Percentiles rank a stretch among this genome's conserved stretches.
Conservation (phyloP, 2,329 filamentous ascomycete genomes). For the Phoma sp. region DNA sequence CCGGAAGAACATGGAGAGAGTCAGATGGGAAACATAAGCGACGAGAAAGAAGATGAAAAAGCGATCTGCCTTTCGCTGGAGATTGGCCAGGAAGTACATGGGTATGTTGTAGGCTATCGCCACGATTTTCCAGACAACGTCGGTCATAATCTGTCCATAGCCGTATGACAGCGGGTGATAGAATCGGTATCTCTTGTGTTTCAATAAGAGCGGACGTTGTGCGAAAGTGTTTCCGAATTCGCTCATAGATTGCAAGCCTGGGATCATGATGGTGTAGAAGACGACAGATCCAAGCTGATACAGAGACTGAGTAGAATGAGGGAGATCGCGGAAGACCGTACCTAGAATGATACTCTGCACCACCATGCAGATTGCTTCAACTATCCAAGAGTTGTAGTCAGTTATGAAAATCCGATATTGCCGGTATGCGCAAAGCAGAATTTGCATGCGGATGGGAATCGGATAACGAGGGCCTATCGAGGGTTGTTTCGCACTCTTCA, state of each 20-base stretch:
- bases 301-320: constrained; percentile 62
- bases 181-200: constrained; percentile 82
- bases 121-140: constrained; percentile 2
- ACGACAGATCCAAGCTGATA: constrained; percentile 68
- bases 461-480: background rate
- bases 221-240: constrained; percentile 66
- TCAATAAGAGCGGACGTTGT: constrained; percentile 82
- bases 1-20: constrained; percentile 83
- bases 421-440: constrained; percentile 6
- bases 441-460: constrained; percentile 3
- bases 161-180: constrained; percentile 67
- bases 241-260: constrained; percentile 66
- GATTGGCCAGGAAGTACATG: constrained; percentile 85
- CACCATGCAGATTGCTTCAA: constrained; percentile 62
- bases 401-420: constrained; percentile 10
- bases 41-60: constrained; percentile 85
- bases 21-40: constrained; percentile 70
- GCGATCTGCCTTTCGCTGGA: constrained; percentile 71
- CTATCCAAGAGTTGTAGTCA: constrained; percentile 54
- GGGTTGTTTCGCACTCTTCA: constrained; percentile 39
- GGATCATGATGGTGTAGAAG: constrained; percentile 68
- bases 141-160: constrained; percentile 4
- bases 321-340: constrained; percentile 70
- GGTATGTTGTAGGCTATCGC: constrained; percentile 72
- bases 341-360: constrained; percentile 67